phyloP scores from a whole-genome alignment of 2,329 filamentous ascomycete genomes.

The Penicillium sp. region DNA sequence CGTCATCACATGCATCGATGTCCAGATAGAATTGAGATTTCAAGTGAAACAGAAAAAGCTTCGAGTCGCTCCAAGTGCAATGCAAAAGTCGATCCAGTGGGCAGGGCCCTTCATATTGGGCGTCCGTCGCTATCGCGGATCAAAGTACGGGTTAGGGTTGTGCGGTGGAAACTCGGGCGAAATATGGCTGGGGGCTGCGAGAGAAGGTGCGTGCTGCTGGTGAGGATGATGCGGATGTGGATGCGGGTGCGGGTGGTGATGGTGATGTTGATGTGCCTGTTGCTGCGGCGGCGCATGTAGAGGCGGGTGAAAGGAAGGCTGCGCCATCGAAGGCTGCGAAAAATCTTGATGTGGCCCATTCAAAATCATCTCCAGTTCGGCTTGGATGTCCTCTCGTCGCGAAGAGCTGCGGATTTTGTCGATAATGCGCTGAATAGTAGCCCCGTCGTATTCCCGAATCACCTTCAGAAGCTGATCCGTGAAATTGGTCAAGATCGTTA shows the following conservation, averaged over 20 bases:
- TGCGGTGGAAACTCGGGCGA: constrained; percentile 1
- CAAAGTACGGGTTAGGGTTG: constrained; percentile 7
- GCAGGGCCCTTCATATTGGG: neutral
- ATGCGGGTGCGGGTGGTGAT: neutral
- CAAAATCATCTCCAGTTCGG: constrained; percentile 3
- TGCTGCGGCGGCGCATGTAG: neutral
- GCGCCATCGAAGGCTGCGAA: neutral
- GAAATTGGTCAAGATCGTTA: constrained; percentile 23
- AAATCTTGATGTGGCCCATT: neutral
- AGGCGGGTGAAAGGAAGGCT: neutral
- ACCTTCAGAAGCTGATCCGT: constrained; percentile 24
- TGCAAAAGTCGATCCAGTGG: constrained; percentile 7
- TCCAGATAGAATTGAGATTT: neutral
- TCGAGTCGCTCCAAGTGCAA: constrained; percentile 10
- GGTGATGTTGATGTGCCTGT: neutral
- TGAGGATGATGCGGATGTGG: neutral
- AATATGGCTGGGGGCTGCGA: neutral
- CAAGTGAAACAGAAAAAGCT: neutral
- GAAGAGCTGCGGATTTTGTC: constrained; percentile 23
- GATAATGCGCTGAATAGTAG: constrained; percentile 20
- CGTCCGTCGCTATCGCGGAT: constrained; percentile 1
- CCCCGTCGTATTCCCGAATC: constrained; percentile 20
- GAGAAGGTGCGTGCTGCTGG: neutral
- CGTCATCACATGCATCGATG: no score
- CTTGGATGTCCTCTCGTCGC: constrained; percentile 12